Evolutionary conservation across 768 basidiomycete species (phyloP).

Genomic region (Auricularia sp.): DNA sequence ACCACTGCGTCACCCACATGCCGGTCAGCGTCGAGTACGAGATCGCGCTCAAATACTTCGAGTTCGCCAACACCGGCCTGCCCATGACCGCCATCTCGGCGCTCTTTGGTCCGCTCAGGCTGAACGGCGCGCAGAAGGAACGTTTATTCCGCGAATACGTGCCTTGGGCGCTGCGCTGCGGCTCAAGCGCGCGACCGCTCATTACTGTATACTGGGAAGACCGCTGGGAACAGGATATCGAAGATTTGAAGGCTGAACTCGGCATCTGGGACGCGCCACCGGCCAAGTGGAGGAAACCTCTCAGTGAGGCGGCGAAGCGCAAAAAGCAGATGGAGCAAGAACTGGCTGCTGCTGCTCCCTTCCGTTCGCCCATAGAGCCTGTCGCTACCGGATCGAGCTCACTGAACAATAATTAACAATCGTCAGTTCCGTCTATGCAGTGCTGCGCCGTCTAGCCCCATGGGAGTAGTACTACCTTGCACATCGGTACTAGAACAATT

Average conservation of each 20-base stretch:
- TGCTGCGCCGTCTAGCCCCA: no score
- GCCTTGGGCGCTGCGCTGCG: slow-evolving; percentile 86
- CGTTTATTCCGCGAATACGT: slow-evolving; percentile 72
- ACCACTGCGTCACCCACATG: slow-evolving; percentile 82
- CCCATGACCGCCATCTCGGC: slow-evolving; percentile 82
- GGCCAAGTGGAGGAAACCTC: slow-evolving; percentile 56
- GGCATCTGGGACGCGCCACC: slow-evolving; percentile 79
- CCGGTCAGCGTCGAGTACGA: slow-evolving; percentile 88
- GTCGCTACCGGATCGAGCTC: no score
- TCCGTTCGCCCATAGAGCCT: no score
- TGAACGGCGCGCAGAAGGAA: slow-evolving; percentile 42
- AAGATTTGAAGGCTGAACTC: slow-evolving; percentile 75
- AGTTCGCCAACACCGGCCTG: slow-evolving; percentile 83
- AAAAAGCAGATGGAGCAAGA: no score
- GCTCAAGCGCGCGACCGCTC: slow-evolving; percentile 60
- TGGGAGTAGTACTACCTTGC: no score
- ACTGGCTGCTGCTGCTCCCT: no score
- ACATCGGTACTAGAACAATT: no score
- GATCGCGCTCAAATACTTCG: slow-evolving; percentile 89
- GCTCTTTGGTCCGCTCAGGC: slow-evolving; percentile 65
- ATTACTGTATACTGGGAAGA: slow-evolving; percentile 96
- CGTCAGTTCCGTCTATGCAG: no score
- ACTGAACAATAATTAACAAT: neutral
- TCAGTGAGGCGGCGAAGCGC: slow-evolving; percentile 38
- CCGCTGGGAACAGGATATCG: slow-evolving; percentile 76